Base-by-base conservation (phyloP, 2,329 filamentous ascomycete species). In the Monilinia polystroma region DNA sequence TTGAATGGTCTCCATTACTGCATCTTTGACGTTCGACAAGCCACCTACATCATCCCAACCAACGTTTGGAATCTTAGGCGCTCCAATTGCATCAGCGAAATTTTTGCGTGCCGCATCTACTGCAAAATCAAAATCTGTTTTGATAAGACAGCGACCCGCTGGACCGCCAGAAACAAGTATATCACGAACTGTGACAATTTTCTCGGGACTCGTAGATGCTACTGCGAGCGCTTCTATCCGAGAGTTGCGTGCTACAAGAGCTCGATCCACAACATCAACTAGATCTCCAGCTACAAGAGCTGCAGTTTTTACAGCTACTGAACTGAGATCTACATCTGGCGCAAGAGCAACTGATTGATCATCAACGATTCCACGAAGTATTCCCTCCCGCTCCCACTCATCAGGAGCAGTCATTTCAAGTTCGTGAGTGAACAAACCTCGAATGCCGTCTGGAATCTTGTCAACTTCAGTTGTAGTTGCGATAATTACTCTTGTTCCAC, bases 61-160 rank as follows among this genome's bases (percentile, higher is more conserved):
- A 8, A 99, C 95, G 70, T 97, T 97, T 8, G 94, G 95, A 69
- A 98, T 98, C 83, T 98, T 98, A 2, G 95, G 95, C 6, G 95
- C 95, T 32, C 95, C 95, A 70, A 99, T 99, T 0, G 94, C 90
- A 77, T 98, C 95, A 7, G 95, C 94, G 77, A 99, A 99, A 79
- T 97, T 98, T 83, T 97, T 97, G 65, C 95, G 88, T 1, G 95
- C 95, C 7, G 93, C 92, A 68, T 98, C 94, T 4, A 99, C 94
- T 0, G 95, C 95, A n/a, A 89, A 80, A 65, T 97, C 93, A 71
- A 98, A 94, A 77, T 99, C 95, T 2, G 84, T 82, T 72, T 91
- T 91, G 0, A 88, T 93, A 14, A 99, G 83, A 63, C 90, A 91
- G 38, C 88, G 88, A 6, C 91, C 90, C 12, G 89, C 84, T 52